Percentiles rank a stretch among this genome's conserved stretches.
Conservation (phyloP, 2,329 filamentous ascomycete genomes). For the Sarocladiaceae sp. region DNA sequence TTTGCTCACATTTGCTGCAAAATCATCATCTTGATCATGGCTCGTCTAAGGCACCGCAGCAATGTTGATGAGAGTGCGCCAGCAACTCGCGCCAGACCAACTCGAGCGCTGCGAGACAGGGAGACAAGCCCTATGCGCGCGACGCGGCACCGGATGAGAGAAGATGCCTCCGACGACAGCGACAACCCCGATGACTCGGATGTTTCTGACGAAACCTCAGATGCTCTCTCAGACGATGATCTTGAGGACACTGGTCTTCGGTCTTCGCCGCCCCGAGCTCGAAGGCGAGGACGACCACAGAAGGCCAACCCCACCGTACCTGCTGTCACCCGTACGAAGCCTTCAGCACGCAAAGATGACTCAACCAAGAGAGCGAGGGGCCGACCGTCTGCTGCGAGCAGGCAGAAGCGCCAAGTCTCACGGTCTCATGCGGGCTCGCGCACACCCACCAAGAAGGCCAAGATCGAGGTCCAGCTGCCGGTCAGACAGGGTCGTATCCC, state of each 20-base stretch:
- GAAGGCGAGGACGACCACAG: neutral
- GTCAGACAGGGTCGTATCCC: slow-evolving; percentile 1
- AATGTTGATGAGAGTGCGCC: neutral
- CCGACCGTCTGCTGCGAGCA: neutral
- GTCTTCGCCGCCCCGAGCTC: neutral
- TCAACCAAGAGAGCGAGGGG: neutral
- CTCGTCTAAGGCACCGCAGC: neutral
- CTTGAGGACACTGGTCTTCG: neutral
- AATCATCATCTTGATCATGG: neutral
- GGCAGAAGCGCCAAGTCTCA: neutral
- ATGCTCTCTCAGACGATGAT: neutral
- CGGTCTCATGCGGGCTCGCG: neutral
- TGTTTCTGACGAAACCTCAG: neutral
- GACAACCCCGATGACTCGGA: slow-evolving; percentile 4
- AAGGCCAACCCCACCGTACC: neutral
- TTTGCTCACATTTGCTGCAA: neutral
- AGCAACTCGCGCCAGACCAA: neutral
- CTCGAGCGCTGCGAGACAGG: neutral
- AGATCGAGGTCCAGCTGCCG: neutral
- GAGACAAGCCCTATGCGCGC: neutral
- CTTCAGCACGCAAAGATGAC: neutral
- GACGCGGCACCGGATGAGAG: neutral
- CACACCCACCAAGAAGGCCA: neutral
- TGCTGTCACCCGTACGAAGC: neutral
- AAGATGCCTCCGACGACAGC: slow-evolving; percentile 4